Base-by-base conservation (phyloP, 129 eudicot species). In the Logfia minima region DNA sequence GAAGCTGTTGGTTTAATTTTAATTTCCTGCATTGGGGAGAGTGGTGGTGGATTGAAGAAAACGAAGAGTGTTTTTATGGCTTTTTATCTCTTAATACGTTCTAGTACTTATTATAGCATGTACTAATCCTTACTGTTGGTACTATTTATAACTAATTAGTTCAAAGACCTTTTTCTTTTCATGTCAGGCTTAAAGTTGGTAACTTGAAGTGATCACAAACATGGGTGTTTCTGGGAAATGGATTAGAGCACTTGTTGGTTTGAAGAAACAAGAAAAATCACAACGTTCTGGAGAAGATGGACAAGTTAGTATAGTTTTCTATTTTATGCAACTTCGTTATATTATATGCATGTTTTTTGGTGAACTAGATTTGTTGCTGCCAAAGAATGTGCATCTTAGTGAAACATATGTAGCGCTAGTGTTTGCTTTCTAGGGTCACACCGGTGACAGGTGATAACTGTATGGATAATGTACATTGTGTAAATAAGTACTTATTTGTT, bases 191-290 rank as follows among this genome's bases (percentile, higher is more conserved):
- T 82, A 59, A 69, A 80, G 63, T 68, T 63, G 74, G 80, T 72
- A 70, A 72, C 43, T 70, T 74, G 63, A 67, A 66, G 48, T 48
- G 76, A 61, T 13, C 13, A 65, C 69, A 75, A 69, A 65, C 71
- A 93, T 93, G 98, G 98, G 98, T 68, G 90, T 86, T 69, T 86
- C 98, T 19, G 90, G 85, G 71, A 93, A 88, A 81, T 93, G 98
- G 98, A 78, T 90, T 65, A 84, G 73, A 84, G 88, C 96, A 39
- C 81, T 93, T 79, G 81, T 93, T 79, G 97, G 98, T 22, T 72
- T 84, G 59, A 93, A 93, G 89, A 93, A 90, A 77, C 77, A 91
- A 58, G 95, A 93, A 32, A 93, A 84, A 69, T 84, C 96, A 64
- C 87, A 77, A 43, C 83, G 84, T 58, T 81, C 85, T 1, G 91